Evolutionary conservation across 163 green algal genomes (phyloP).

Genomic region (Volvox carteri): DNA sequence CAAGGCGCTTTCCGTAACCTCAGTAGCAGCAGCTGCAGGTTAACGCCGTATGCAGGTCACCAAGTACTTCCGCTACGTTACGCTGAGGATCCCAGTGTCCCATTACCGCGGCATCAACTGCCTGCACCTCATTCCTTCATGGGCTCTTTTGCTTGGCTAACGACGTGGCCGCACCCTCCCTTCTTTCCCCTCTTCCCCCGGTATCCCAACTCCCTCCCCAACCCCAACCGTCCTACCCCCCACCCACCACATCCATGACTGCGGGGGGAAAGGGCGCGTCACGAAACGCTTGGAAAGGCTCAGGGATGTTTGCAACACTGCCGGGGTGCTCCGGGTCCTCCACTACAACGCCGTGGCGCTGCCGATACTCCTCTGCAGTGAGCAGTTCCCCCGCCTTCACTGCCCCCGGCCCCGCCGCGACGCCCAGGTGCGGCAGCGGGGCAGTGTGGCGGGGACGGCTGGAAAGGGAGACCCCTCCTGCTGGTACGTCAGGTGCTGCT

Average conservation of each 20-base stretch:
- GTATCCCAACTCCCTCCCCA: too few relatives aligned
- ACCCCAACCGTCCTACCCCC: too few relatives aligned
- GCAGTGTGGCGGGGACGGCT: conserved; percentile 18
- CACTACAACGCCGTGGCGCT: conserved; percentile 35
- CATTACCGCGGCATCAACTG: too few relatives aligned
- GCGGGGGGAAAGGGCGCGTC: conserved; percentile 15
- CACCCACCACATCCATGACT: conserved; percentile 12
- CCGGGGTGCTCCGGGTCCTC: not conserved
- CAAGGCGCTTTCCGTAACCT: too few relatives aligned
- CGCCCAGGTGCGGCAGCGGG: conserved; percentile 1
- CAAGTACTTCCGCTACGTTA: too few relatives aligned
- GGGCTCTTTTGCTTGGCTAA: too few relatives aligned
- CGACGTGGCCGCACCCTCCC: too few relatives aligned
- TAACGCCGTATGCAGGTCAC: too few relatives aligned
- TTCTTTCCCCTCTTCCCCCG: too few relatives aligned
- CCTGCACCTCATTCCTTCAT: too few relatives aligned
- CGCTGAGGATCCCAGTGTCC: too few relatives aligned
- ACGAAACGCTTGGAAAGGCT: not conserved
- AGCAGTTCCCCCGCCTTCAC: not conserved
- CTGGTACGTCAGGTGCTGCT: not conserved
- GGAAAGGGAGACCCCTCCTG: not conserved
- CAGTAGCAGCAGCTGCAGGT: too few relatives aligned
- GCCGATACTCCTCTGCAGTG: conserved; percentile 22
- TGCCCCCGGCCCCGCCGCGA: not conserved
- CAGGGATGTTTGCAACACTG: not conserved